Base-by-base conservation (phyloP, 1,284 basidiomycete genomes). In the Rhodotorula sp. region DNA sequence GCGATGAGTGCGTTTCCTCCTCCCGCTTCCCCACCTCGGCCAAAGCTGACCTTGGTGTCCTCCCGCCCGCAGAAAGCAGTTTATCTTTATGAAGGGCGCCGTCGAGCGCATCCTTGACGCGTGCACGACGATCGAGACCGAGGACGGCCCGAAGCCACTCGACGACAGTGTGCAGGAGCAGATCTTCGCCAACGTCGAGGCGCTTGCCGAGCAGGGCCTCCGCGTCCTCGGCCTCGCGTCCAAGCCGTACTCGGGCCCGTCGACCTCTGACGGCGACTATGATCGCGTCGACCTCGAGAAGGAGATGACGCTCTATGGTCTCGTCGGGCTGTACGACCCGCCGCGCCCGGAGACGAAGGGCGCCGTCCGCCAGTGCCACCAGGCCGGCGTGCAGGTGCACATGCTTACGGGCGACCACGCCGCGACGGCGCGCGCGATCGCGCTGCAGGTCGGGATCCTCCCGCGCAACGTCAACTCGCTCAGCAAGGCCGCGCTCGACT, bases 321-420 rank as follows among this genome's bases (percentile, higher is more conserved):
- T 90, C n/a, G 87, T 85, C 21, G 89, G 89, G 64, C 87, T 90
- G 69, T 88, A 72, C 66, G 85, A 90, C 78, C 89, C 89, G 25
- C 89, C 89, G n/a, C 84, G 89, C 51, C 86, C 86, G 21, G 88
- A 90, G 78, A 87, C 87, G 6, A 82, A 85, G 5, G 85, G 84
- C 21, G 88, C 89, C 34, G 88, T 91, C 1, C 83, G 84, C 60
- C 85, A 86, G 66, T 89, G 87, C 81, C 85, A 86, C 70, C 82
- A 84, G 59, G 89, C 89, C 41, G 87, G 88, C 27, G 88, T 90
- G 77, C 85, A 86, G 25, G 87, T 88, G 32, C 86, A 87, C 78
- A 58, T 64, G 63, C 63, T 64, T 17, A 64, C 63, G 25, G 83
- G 83, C 44, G 83, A 84, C 69, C 83, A 84, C 67, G 74, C 78